A percentile compares a stretch with the other conserved stretches of the same genome.
These are phyloP conservation scores for Thielaviopsis populi DNA, from an alignment of 2,329 filamentous ascomycete genomes.

Conservation along the genomic window DNA sequence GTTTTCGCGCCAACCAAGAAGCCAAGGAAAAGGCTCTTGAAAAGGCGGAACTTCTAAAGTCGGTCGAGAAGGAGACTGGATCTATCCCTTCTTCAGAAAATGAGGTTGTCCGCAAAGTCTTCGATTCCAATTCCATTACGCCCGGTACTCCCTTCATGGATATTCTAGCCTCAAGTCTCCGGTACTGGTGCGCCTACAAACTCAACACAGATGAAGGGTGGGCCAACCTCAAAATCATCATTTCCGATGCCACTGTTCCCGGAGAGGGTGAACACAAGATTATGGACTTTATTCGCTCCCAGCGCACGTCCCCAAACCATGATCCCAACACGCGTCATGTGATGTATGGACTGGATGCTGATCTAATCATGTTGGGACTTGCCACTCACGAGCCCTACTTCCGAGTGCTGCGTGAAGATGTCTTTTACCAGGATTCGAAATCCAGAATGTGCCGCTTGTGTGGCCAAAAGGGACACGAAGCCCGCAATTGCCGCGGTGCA, in stretches of 20 bases:
- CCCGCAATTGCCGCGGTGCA: conserved; percentile 70
- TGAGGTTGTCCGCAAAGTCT: conserved; percentile 66
- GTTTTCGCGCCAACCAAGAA: conserved; percentile 88
- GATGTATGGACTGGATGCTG: conserved; percentile 93
- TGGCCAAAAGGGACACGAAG: conserved; percentile 82
- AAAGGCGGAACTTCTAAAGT: conserved; percentile 72
- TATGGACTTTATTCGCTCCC: conserved; percentile 94
- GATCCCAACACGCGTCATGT: conserved; percentile 96
- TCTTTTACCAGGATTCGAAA: conserved; percentile 81
- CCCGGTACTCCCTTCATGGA: conserved; percentile 99
- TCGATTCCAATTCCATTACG: conserved; percentile 77
- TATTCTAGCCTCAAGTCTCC: conserved; percentile 72
- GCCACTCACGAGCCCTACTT: conserved; percentile 97
- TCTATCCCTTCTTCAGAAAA: conserved; percentile 29
- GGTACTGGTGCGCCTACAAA: conserved; percentile 97
- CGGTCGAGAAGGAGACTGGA: conserved; percentile 64
- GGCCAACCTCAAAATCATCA: conserved; percentile 93
- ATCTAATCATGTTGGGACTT: conserved; percentile 95
- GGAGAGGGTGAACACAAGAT: conserved; percentile 99
- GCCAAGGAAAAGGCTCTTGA: conserved; percentile 87
- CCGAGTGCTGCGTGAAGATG: conserved; percentile 87
- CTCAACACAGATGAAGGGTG: conserved; percentile 92
- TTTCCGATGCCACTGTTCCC: conserved; percentile 93
- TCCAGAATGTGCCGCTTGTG: conserved; percentile 73
- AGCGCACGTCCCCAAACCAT: conserved; percentile 77